A percentile compares a stretch with the other conserved stretches of the same genome.
phyloP scores from a whole-genome alignment of 108 stramenopile genomes.

The Nitzschia palea region DNA sequence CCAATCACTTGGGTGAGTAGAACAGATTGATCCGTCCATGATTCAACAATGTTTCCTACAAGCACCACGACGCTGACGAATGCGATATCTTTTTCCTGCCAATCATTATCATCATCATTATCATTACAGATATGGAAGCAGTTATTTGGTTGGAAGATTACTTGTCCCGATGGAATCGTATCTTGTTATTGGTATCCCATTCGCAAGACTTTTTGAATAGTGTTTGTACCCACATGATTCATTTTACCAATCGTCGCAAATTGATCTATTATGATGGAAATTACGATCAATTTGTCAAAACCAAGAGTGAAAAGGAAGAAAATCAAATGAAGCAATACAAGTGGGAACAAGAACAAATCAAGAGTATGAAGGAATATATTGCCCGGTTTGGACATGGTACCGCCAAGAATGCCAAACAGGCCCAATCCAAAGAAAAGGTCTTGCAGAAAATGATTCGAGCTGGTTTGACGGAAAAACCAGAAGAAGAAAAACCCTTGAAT shows the following conservation, averaged over 20 bases:
- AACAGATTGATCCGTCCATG: no score
- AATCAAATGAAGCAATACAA: conserved; percentile 97
- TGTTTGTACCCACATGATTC: conserved; percentile 97
- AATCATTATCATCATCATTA: no score
- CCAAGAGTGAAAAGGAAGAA: conserved; percentile 87
- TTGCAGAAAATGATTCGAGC: conserved; percentile 94
- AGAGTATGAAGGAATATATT: conserved; percentile 97
- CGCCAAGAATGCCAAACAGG: conserved; percentile 97
- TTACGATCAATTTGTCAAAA: conserved; percentile 96
- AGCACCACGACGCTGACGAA: no score
- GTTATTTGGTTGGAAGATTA: conserved; percentile 98
- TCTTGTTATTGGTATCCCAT: conserved; percentile 70
- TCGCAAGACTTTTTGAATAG: conserved; percentile 96
- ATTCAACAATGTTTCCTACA: no score
- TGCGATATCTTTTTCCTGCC: no score
- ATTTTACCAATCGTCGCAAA: conserved; percentile 79
- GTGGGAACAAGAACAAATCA: conserved; percentile 98
- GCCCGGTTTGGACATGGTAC: conserved; percentile 98
- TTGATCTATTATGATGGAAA: conserved; percentile 95
- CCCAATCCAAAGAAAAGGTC: conserved; percentile 89
- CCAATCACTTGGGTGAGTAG: conserved; percentile 83
- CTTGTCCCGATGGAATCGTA: conserved; percentile 89
- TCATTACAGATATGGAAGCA: conserved; percentile 91
- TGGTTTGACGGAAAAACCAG: conserved; percentile 96
- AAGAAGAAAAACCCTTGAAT: conserved; percentile 90